Evolutionary conservation across 495 filamentous ascomycete genomes (phyloP).

Genomic region (Talaromyces nanjingensis): DNA sequence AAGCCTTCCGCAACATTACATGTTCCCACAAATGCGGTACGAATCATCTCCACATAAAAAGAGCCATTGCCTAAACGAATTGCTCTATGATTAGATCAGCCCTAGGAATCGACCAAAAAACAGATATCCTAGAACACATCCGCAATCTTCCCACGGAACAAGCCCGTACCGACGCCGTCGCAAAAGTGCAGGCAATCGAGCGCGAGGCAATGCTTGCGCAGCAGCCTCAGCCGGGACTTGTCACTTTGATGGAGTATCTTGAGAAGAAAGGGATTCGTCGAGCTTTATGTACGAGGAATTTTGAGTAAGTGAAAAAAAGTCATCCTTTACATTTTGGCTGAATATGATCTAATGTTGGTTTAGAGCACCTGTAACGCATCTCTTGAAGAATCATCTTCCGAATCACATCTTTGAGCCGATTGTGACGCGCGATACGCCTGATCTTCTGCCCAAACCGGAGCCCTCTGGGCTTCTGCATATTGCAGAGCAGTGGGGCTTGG

Average conservation of each 20-base stretch:
- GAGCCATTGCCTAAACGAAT: not conserved
- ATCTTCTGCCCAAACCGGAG: constrained; percentile 69
- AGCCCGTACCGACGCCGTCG: constrained; percentile 57
- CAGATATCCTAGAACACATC: constrained; percentile 86
- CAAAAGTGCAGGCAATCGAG: constrained; percentile 72
- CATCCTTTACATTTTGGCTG: not conserved
- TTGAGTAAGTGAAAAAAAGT: constrained; percentile 54
- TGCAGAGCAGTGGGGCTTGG: constrained; percentile 63
- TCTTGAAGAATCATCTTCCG: constrained; percentile 67
- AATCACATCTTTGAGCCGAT: constrained; percentile 68
- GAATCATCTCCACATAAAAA: constrained; percentile 9
- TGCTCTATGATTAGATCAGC: constrained; percentile 32
- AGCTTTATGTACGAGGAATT: constrained; percentile 91
- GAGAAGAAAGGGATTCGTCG: constrained; percentile 58
- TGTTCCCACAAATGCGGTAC: constrained; percentile 82
- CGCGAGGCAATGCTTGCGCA: constrained; percentile 69
- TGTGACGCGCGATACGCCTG: constrained; percentile 73
- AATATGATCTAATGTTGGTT: not conserved
- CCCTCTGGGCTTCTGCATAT: constrained; percentile 86
- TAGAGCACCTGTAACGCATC: constrained; percentile 58
- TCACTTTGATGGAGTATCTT: constrained; percentile 70
- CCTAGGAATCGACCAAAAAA: constrained; percentile 56
- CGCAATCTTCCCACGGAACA: constrained; percentile 56
- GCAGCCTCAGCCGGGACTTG: constrained; percentile 71
- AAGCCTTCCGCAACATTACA: constrained; percentile 86